phyloP scores from a whole-genome alignment of 352 stramenopile genomes.

The Phytophthora fragariaefolia region DNA sequence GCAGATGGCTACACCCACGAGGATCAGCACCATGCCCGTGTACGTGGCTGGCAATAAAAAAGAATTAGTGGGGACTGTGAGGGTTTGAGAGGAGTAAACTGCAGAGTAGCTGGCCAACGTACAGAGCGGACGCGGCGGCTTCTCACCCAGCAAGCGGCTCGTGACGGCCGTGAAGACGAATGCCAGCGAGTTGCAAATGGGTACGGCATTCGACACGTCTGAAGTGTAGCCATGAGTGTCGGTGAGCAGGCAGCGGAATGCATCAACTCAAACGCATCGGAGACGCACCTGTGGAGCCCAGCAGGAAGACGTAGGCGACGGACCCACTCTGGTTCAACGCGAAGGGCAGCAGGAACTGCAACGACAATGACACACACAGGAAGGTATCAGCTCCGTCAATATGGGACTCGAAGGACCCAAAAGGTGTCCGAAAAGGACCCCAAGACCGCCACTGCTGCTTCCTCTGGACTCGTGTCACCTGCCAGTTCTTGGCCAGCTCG shows the following conservation, averaged over 20 bases:
- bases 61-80: not conserved
- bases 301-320: slow-evolving; percentile 78
- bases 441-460: no score
- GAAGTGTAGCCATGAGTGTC: not conserved
- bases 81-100: slow-evolving; percentile 3
- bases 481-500: slow-evolving; percentile 74
- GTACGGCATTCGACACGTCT: slow-evolving; percentile 89
- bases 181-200: slow-evolving; percentile 90
- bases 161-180: slow-evolving; percentile 90
- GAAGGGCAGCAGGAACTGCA: slow-evolving; percentile 85
- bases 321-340: slow-evolving; percentile 86
- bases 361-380: not conserved
- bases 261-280: not conserved
- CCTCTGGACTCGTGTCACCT: no score
- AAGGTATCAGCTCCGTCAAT: slow-evolving; percentile 5
- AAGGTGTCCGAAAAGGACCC: no score
- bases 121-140: slow-evolving; percentile 72
- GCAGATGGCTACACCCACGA: slow-evolving; percentile 69
- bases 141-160: slow-evolving; percentile 77
- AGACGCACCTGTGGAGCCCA: slow-evolving; percentile 68
- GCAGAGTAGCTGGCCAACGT: slow-evolving; percentile 23
- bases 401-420: no score
- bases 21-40: slow-evolving; percentile 64
- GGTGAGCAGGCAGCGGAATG: not conserved
- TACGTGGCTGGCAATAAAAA: slow-evolving; percentile 53